Base-by-base conservation (phyloP, 179 eudicot genomes). In the Heliamphora pulchella region DNA sequence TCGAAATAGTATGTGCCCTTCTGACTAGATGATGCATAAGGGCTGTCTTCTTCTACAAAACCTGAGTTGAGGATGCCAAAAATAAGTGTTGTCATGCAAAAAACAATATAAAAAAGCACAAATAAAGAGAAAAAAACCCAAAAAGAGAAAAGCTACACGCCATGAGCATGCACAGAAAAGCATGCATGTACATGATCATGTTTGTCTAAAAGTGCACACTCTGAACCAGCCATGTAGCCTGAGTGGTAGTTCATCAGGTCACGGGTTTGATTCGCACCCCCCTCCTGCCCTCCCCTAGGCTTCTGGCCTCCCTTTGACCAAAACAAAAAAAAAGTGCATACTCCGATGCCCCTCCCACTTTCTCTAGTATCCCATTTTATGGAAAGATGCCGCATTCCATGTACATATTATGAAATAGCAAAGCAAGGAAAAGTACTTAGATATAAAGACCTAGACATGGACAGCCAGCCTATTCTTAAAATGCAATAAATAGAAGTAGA, bases 1-100 rank as follows among this genome's bases (percentile, higher is more conserved):
- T 94, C 98, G 81, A 94, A 94, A 85, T 88, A 92, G 78, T 90
- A 94, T 22, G 91, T 91, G 71, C 98, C 98, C 84, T 89, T 89
- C 80, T 87, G 69, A 74, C 92, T 94, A 57, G 89, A 70, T 65
- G 91, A 87, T 75, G 82, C 80, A 85, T 90, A 94, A 66, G 98
- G 98, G 87, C 92, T 91, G 78, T 94, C 95, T 64, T 81, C 96
- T 76, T 89, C 89, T 53, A 91, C 84, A 87, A 84, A 94, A 78
- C 97, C 98, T 94, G 88, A 80, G 53, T 53, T 43, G 9, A 80
- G n/a, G 15, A 80, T 77, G 48, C 22, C 54, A 44, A 79, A 53
- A 46, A 46, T 15, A 46, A 6, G 22, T 20, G 46, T 50, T 17
- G 20, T 14, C 18, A 70, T 50, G 41, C 18, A 4, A 5, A 22